These are phyloP conservation scores for Agarophyton chilense DNA, from an alignment of 23 red algal genomes.

Conservation along the genomic window DNA sequence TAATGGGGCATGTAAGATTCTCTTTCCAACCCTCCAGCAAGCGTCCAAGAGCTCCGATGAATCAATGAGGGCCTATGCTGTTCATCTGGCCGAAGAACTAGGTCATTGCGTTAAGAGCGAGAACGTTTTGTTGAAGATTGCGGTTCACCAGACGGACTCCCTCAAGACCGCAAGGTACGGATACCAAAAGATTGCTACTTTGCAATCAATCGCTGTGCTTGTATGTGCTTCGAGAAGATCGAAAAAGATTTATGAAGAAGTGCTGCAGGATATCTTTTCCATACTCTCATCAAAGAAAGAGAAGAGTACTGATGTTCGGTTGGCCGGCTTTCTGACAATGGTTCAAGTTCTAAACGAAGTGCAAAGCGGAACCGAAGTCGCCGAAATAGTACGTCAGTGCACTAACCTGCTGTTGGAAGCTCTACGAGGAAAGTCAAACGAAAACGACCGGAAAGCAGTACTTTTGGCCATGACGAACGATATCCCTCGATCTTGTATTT, in stretches of 20 bases:
- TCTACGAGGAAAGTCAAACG: slow-evolving; percentile 3
- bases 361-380: not conserved
- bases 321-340: not conserved
- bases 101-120: slow-evolving; percentile 50
- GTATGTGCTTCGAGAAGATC: not conserved
- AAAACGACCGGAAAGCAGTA: slow-evolving; percentile 11
- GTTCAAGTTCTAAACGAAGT: not conserved
- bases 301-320: slow-evolving; percentile 29
- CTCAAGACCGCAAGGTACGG: slow-evolving; percentile 51
- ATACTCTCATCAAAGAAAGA: slow-evolving; percentile 53
- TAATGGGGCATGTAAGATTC: not conserved
- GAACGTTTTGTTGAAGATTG: slow-evolving; percentile 5
- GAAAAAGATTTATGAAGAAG: not conserved
- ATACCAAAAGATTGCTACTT: slow-evolving; percentile 50
- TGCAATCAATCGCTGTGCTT: slow-evolving; percentile 27
- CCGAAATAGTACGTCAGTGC: not conserved
- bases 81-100: slow-evolving; percentile 10
- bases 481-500: not conserved
- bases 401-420: not conserved
- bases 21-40: slow-evolving; percentile 19
- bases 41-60: slow-evolving; percentile 47
- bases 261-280: not conserved
- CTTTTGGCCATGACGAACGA: slow-evolving; percentile 6
- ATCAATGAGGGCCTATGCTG: not conserved
- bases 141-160: not conserved